A percentile compares a stretch with the other conserved stretches of the same genome.
Evolutionary conservation across 176 grass and related monocot species (phyloP).

Genomic region (Canna indica): DNA sequence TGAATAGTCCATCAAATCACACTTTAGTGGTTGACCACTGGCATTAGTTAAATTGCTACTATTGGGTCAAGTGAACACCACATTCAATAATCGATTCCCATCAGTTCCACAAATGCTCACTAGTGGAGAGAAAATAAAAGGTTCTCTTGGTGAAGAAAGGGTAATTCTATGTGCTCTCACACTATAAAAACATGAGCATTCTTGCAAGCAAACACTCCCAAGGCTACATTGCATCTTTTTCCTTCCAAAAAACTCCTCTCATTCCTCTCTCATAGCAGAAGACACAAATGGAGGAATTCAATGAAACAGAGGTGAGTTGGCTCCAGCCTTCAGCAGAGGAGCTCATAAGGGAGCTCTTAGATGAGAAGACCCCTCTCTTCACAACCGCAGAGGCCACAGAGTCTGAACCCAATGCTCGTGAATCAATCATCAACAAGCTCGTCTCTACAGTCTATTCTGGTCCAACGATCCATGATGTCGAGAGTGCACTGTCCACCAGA

Average conservation of each 20-base stretch:
- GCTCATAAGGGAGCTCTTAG: constrained; percentile 48
- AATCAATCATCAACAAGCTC: constrained; percentile 76
- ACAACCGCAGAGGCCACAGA: constrained; percentile 2
- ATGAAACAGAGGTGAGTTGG: constrained; percentile 38
- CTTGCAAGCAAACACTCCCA: too few species aligned
- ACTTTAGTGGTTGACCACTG: constrained; percentile 67
- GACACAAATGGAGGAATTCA: constrained; percentile 23
- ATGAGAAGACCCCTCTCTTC: constrained; percentile 18
- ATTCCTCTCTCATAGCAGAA: background rate
- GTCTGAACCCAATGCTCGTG: constrained; percentile 5
- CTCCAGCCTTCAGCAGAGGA: constrained; percentile 34
- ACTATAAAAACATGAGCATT: background rate
- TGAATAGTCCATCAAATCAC: constrained; percentile 32
- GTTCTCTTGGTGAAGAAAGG: background rate
- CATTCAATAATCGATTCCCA: constrained; percentile 14
- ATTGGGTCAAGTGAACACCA: constrained; percentile 28
- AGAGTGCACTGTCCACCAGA: constrained; percentile 62
- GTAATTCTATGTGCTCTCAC: background rate
- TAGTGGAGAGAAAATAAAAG: constrained; percentile 13
- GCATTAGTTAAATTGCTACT: constrained; percentile 38
- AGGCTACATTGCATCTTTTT: too few species aligned
- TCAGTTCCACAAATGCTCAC: background rate
- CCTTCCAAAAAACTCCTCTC: too few species aligned
- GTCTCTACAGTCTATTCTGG: constrained; percentile 89
- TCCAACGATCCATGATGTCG: constrained; percentile 72